Evolutionary conservation across 164 flowering plant genomes (phyloP), one percentile per base, ranked within the genome.

Genomic region (Chimonanthus salicifolius): DNA sequence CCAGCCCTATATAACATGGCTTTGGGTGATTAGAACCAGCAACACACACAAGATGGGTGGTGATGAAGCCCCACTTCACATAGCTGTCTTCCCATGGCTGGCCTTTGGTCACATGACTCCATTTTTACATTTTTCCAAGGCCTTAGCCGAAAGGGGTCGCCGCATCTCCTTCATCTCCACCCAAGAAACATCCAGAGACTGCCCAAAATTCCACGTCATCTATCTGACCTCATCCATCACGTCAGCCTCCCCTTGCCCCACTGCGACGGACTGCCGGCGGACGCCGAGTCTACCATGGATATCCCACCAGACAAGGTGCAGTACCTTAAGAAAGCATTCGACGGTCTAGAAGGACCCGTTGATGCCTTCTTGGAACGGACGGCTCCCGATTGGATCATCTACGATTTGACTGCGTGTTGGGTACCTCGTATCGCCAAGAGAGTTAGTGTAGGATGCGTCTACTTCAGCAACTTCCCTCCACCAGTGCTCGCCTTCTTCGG

Each of bases 251-350:
- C 85, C 0, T 58, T 87, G 11, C 88, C 84, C 13, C 77, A 3
- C 1, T 73, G 63, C 58, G 67, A 71, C 0, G 70, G 71, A 47
- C 78, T 86, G 2, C 90, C 87, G 0, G 62, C 65, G 10, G 58
- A 71, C 6, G 90, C 87, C 18, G 86, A 87, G 83, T 74, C 88
- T 76, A 86, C 85, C 64, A 15, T 49, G 10, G 90, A 87, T 74
- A 2, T 87, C 0, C 81, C 86, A 0, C 47, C 20, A 4, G 47
- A 76, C 49, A 71, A 80, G 43, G 43, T 79, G 44, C 79, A 69
- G 13, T 68, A 63, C 74, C 85, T 85, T 4, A 81, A 77, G 70
- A 60, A 49, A 7, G 88, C 85, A 15, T 73, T 44, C 33, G 87
- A 87, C 46, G 65, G 45, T 0, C 78, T 85, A 6, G 68, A 77